Percentiles rank a stretch among this genome's conserved stretches.
Conservation (phyloP, 345 rosid species). For the Mallotus nudiflorus region DNA sequence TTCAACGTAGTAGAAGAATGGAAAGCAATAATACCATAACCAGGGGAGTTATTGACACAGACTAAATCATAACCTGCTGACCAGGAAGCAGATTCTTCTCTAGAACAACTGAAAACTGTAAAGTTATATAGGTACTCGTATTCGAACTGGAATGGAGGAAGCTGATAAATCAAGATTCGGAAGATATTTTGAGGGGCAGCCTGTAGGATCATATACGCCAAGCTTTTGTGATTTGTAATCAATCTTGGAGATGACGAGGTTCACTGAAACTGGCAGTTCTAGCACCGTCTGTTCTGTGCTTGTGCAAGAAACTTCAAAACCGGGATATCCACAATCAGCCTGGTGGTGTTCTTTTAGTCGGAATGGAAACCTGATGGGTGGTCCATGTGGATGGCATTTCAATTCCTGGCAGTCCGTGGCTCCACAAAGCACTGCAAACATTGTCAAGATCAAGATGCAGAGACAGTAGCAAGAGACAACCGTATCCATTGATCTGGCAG, state of each 20-base stretch:
- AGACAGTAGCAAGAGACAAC: not conserved
- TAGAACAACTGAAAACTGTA: not conserved
- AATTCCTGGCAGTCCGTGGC: not conserved
- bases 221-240: conserved; percentile 17
- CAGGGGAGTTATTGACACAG: too few species aligned
- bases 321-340: conserved; percentile 27
- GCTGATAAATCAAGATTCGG: conserved; percentile 8
- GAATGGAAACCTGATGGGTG: conserved; percentile 30
- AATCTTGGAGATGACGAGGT: conserved; percentile 16
- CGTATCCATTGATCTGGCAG: not conserved
- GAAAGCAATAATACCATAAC: not conserved
- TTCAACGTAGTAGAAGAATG: not conserved
- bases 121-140: not conserved
- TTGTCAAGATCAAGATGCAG: not conserved
- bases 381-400: conserved; percentile 7
- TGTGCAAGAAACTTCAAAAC: conserved; percentile 27
- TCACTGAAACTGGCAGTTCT: conserved; percentile 22
- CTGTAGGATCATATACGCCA: conserved; percentile 11
- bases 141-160: conserved; percentile 13
- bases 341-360: conserved; percentile 21
- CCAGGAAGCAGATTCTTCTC: not conserved
- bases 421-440: not conserved
- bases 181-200: conserved; percentile 16
- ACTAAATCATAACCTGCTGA: not conserved
- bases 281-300: conserved; percentile 10